Base-by-base conservation (phyloP, 352 stramenopile species). In the Phytophthora sojae region DNA sequence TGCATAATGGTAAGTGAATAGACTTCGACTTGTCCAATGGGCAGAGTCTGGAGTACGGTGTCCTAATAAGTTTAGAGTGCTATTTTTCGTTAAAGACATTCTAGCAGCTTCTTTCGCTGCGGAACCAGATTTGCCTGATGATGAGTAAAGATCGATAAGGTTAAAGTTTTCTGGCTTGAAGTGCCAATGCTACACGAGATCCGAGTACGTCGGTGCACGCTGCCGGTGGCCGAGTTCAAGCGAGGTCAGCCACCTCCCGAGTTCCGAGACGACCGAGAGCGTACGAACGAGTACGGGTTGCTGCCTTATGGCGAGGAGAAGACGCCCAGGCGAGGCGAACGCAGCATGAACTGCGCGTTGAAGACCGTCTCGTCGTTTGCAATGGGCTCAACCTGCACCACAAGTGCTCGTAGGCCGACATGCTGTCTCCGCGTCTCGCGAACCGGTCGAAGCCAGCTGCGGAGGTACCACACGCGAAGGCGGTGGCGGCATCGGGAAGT, bases 321-420 rank as follows among this genome's bases (percentile, higher is more conserved):
- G n/a, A 74, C 55, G 6, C 58, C 54, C 21, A 73, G 57, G 6
- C 75, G 71, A 12, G 72, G 67, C 21, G 77, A 83, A 25, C 72
- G 77, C 30, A 69, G 61, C 6, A 79, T 56, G 49, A 79, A 89
- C 42, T 88, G 80, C 21, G 75, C 69, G 50, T 82, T 79, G 53
- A 88, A 88, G 29, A 87, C 80, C 8, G 76, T 71, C 8, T 73
- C 64, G 59, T 86, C 78, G 29, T 62, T 60, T n/a, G 47, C 21
- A 12, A 76, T 69, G 9, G 69, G 58, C 6, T 85, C 75, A 19
- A 85, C 76, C 49, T 88, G 76, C 37, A 91, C 70, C 29, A 84
- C 83, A 86, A 91, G 76, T 90, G 77, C 58, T 91, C 81, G 62
- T 91, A 91, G 8, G 76, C 81, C 11, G 83, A 90, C 64, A 81